Conservation (phyloP, 345 rosid genomes). For the Populus tremula region DNA sequence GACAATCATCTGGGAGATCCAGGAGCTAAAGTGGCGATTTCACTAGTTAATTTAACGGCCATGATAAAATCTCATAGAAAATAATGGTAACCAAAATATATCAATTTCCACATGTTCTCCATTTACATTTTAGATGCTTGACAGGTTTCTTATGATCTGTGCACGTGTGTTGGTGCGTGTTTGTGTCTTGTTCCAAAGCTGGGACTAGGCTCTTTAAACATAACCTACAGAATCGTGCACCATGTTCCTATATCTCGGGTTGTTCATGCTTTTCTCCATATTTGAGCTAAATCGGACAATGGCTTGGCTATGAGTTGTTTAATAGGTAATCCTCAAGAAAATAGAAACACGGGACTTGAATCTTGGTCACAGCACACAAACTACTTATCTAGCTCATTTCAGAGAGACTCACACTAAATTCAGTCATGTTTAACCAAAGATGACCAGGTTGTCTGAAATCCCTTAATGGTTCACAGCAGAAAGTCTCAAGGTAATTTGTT, state of each 20-base stretch:
- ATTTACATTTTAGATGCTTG: background rate
- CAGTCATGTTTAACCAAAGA: background rate
- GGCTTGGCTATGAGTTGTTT: background rate
- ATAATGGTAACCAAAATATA: background rate
- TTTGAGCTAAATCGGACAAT: background rate
- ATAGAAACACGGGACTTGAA: background rate
- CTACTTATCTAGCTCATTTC: background rate
- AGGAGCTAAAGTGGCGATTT: background rate
- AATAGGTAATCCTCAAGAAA: background rate
- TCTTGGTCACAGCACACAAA: background rate
- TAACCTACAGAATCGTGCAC: no score
- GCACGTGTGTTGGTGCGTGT: background rate
- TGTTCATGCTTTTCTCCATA: background rate
- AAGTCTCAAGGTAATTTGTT: background rate
- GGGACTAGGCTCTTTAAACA: no score
- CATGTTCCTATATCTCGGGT: background rate
- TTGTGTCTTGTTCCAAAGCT: background rate
- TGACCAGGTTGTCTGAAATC: background rate
- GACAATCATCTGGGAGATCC: background rate
- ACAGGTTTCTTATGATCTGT: background rate
- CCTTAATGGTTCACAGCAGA: background rate
- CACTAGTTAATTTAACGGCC: background rate
- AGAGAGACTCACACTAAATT: background rate
- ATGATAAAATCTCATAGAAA: background rate
- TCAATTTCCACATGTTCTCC: background rate